phyloP scores from a whole-genome alignment of 2,329 filamentous ascomycete species.

The Exophiala phaeomuriformis region DNA sequence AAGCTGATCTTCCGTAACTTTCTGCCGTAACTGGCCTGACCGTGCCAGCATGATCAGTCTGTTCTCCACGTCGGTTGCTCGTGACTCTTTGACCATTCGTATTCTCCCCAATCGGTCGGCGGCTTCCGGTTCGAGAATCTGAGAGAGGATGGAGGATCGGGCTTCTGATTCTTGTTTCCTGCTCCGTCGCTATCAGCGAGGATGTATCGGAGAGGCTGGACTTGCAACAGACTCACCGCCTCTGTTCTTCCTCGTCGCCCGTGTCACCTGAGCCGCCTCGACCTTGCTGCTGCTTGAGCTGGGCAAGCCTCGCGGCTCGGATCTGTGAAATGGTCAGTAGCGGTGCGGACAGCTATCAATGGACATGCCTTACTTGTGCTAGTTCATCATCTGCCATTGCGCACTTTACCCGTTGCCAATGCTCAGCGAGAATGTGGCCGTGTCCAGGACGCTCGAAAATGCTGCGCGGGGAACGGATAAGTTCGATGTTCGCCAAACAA shows the following conservation, averaged over 20 bases:
- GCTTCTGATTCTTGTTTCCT: slow-evolving; percentile 54
- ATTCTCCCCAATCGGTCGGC: slow-evolving; percentile 90
- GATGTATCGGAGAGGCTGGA: neutral
- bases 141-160: slow-evolving; percentile 68
- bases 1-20: slow-evolving; percentile 86
- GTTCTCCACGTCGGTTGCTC: slow-evolving; percentile 86
- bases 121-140: slow-evolving; percentile 91
- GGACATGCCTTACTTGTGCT: slow-evolving; percentile 46
- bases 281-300: slow-evolving; percentile 71
- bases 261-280: slow-evolving; percentile 42
- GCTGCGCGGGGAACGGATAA: slow-evolving; percentile 7
- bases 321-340: slow-evolving; percentile 51
- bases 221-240: slow-evolving; percentile 45
- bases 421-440: neutral
- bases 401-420: neutral
- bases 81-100: slow-evolving; percentile 86
- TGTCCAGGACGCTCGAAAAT: neutral
- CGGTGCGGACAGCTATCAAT: slow-evolving; percentile 8
- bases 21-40: slow-evolving; percentile 73
- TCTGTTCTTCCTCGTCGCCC: slow-evolving; percentile 56
- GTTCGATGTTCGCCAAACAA: neutral
- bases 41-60: slow-evolving; percentile 85
- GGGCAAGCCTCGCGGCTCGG: slow-evolving; percentile 81
- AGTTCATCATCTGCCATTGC: slow-evolving; percentile 60
- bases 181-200: slow-evolving; percentile 25